Evolutionary conservation across 768 basidiomycete genomes (phyloP).

Genomic region (Rhodotorula sphaerocarpa): DNA sequence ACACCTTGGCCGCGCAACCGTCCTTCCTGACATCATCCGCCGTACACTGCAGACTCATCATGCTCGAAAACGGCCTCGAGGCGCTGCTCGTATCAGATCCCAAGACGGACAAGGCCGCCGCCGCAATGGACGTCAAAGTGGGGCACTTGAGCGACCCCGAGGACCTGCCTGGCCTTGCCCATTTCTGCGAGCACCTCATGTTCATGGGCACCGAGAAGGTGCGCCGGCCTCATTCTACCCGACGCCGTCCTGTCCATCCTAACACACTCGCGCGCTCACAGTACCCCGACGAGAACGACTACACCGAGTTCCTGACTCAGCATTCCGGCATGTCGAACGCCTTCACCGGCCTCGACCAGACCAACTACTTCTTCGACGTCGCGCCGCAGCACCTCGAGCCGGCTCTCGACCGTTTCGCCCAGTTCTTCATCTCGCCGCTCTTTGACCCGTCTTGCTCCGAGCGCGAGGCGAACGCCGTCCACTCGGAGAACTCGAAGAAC

Average conservation of each 20-base stretch:
- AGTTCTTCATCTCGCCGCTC: constrained; percentile 85
- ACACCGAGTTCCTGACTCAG: constrained; percentile 56
- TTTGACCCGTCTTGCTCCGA: constrained; percentile 76
- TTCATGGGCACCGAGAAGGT: constrained; percentile 70
- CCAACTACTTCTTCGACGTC: constrained; percentile 70
- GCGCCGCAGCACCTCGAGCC: constrained; percentile 48
- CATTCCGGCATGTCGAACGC: constrained; percentile 76
- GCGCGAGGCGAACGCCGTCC: constrained; percentile 88
- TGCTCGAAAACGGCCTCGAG: constrained; percentile 80
- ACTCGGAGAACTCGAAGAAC: constrained; percentile 97
- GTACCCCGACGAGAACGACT: constrained; percentile 89
- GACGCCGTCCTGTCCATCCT: background rate
- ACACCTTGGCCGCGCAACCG: background rate
- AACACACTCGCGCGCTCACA: constrained; percentile 46
- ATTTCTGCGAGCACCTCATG: constrained; percentile 90
- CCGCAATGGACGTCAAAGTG: constrained; percentile 86
- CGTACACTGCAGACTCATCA: constrained; percentile 52
- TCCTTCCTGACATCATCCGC: constrained; percentile 2
- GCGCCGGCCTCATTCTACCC: constrained; percentile 37
- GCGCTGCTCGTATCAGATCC: constrained; percentile 74
- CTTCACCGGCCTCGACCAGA: constrained; percentile 82
- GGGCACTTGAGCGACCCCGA: constrained; percentile 90
- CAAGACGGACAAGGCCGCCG: constrained; percentile 85
- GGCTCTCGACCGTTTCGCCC: constrained; percentile 45
- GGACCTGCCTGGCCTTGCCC: constrained; percentile 85